Evolutionary conservation across 1,139 yeast genomes (phyloP), one percentile per base, ranked within the genome.

Genomic region (Arxiozyma slooffiae): DNA sequence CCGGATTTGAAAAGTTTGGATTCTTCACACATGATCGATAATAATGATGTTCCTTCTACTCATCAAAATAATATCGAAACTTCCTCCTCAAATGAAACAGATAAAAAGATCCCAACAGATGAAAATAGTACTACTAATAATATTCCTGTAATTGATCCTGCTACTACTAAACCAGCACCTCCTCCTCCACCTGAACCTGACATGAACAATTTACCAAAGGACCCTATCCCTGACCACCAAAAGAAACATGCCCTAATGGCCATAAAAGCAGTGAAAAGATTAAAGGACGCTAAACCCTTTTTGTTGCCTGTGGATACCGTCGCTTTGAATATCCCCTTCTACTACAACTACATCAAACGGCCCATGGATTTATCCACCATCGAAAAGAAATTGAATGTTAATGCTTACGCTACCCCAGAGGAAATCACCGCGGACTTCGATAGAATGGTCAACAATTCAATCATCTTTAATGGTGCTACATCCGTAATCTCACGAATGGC

Each of bases 281-380:
- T 90, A 61, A 87, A 90, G 68, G 98, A 94, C 69, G 96, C 97
- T 1, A 81, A 76, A 24, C 98, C 98, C 3, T 92, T 92, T 66
- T 63, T 87, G 47, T 80, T 75, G 51, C 98, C 98, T 0, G 99
- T 92, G 41, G 97, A 92, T 64, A 85, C 79, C 4, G 82, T 86
- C 50, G 88, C 87, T 64, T 77, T 89, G 57, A 89, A 90, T 62
- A 85, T 94, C 53, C 99, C 98, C 3, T 81, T 86, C 53, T 92
- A 92, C 67, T 87, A 83, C 67, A 88, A 88, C 62, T 81, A 80
- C 61, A 81, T 94, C 60, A 77, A 79, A 55, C 75, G 85, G 58
- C 99, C 99, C 41, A 92, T 94, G 97, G 97, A 90, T 67, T 73
- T 92, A 47, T 78, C 90, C 6, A 89, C 97, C 2, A 86, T 92